phyloP scores from a whole-genome alignment of 257 asterid genomes.

The Cinchona pubescens region DNA sequence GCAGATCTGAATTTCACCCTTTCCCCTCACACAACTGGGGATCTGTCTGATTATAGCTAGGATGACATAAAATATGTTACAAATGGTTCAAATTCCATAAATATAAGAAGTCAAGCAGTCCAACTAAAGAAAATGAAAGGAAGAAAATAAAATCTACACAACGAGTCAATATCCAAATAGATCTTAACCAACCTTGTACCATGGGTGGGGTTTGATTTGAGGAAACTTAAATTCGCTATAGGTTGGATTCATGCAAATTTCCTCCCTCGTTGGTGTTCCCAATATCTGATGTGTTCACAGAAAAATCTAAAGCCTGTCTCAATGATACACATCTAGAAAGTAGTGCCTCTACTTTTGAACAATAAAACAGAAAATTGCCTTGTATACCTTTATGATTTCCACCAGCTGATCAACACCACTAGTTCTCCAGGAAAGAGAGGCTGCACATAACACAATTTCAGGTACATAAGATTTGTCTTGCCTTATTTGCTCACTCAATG shows the following conservation, averaged over 20 bases:
- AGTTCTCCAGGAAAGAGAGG: conserved; percentile 93
- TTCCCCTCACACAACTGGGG: background rate
- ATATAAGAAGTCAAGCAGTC: background rate
- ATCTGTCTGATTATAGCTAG: background rate
- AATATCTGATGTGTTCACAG: conserved; percentile 41
- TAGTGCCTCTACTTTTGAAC: background rate
- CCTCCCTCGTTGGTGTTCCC: conserved; percentile 95
- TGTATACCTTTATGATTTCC: conserved; percentile 67
- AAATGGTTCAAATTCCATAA: background rate
- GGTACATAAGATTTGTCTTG: conserved; percentile 7
- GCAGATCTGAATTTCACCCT: conserved; percentile 5
- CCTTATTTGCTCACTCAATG: background rate
- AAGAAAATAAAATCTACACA: background rate
- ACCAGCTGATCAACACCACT: conserved; percentile 93
- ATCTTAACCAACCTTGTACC: conserved; percentile 76
- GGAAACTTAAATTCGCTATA: conserved; percentile 86
- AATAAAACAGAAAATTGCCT: background rate
- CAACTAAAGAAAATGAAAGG: background rate
- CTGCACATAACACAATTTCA: conserved; percentile 38
- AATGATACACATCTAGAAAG: conserved; percentile 6
- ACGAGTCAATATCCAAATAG: background rate
- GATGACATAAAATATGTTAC: background rate
- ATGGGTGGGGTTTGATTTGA: conserved; percentile 86
- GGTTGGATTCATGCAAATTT: conserved; percentile 92
- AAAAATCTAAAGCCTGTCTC: background rate